Evolutionary conservation across 805 yeast species (phyloP).

Genomic region (Myxozyma nipponensis): DNA sequence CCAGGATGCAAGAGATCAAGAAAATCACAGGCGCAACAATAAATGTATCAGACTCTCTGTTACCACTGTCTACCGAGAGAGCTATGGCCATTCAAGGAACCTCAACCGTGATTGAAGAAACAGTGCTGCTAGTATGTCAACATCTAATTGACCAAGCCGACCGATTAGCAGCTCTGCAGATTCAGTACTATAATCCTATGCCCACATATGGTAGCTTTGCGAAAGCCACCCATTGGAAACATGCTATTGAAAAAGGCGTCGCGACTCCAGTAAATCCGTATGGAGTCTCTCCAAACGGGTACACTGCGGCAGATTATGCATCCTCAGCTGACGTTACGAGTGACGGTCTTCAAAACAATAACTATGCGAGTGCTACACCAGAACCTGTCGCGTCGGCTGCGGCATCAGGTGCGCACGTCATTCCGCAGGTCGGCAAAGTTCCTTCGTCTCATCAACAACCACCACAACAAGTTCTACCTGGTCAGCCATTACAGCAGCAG

Average conservation of each 20-base stretch:
- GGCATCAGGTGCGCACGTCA: not conserved
- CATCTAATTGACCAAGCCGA: slow-evolving; percentile 11
- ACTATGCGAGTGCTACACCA: not conserved
- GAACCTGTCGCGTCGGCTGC: not conserved
- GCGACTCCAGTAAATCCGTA: slow-evolving; percentile 25
- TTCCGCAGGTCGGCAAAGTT: slow-evolving; percentile 13
- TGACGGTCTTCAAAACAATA: not conserved
- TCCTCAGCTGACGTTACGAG: slow-evolving; percentile 5
- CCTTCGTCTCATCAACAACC: slow-evolving; percentile 22
- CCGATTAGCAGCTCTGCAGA: slow-evolving; percentile 6
- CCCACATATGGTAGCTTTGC: slow-evolving; percentile 20
- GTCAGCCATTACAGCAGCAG: slow-evolving; percentile 51
- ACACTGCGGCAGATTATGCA: slow-evolving; percentile 19
- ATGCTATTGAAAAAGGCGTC: slow-evolving; percentile 14
- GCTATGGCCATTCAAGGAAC: slow-evolving; percentile 14
- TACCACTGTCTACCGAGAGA: slow-evolving; percentile 26
- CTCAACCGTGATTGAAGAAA: slow-evolving; percentile 6
- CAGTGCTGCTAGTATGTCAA: slow-evolving; percentile 1
- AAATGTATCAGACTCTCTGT: slow-evolving; percentile 16
- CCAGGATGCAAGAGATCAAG: slow-evolving; percentile 10
- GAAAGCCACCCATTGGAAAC: slow-evolving; percentile 10
- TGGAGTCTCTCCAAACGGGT: slow-evolving; percentile 22
- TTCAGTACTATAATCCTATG: slow-evolving; percentile 17
- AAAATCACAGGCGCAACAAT: slow-evolving; percentile 8
- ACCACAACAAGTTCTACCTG: slow-evolving; percentile 24